Evolutionary conservation across 129 eudicot species (phyloP).

Genomic region (Ambrosia trifida): DNA sequence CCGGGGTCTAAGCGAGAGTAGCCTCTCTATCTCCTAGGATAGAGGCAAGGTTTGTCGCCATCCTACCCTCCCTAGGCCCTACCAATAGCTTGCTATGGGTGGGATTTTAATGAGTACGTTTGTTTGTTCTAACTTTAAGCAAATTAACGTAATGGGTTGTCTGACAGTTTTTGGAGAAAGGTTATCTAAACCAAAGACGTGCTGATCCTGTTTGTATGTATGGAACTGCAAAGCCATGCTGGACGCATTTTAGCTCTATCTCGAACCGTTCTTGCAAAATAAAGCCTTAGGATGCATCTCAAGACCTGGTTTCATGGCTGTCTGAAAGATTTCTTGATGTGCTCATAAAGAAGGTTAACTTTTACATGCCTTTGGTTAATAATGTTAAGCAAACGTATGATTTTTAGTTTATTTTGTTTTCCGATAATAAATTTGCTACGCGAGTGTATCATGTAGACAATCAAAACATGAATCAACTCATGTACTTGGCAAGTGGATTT

Average conservation of each 20-base stretch:
- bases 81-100: too few relatives aligned
- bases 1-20: too few relatives aligned
- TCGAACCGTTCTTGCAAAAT: slow-evolving; percentile 11
- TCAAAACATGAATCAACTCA: background rate
- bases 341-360: slow-evolving; percentile 21
- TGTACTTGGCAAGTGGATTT: slow-evolving; percentile 1
- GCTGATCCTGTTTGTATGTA: slow-evolving; percentile 5
- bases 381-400: slow-evolving; percentile 3
- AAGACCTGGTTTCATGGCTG: background rate
- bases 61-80: too few relatives aligned
- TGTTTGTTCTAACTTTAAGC: background rate
- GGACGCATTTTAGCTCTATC: slow-evolving; percentile 12
- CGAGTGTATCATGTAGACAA: slow-evolving; percentile 15
- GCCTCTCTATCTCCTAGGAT: too few relatives aligned
- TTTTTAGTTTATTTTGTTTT: background rate
- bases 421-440: slow-evolving; percentile 7
- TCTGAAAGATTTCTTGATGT: slow-evolving; percentile 9
- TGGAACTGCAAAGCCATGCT: slow-evolving; percentile 24
- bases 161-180: slow-evolving; percentile 12
- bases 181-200: slow-evolving; percentile 3
- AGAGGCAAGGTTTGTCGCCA: too few relatives aligned
- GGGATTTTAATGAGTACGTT: too few relatives aligned
- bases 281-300: slow-evolving; percentile 6
- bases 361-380: slow-evolving; percentile 16
- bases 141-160: background rate